Evolutionary conservation across 805 yeast species (phyloP), one percentile per base, ranked within the genome.

Genomic region (Myxozyma neglecta): DNA sequence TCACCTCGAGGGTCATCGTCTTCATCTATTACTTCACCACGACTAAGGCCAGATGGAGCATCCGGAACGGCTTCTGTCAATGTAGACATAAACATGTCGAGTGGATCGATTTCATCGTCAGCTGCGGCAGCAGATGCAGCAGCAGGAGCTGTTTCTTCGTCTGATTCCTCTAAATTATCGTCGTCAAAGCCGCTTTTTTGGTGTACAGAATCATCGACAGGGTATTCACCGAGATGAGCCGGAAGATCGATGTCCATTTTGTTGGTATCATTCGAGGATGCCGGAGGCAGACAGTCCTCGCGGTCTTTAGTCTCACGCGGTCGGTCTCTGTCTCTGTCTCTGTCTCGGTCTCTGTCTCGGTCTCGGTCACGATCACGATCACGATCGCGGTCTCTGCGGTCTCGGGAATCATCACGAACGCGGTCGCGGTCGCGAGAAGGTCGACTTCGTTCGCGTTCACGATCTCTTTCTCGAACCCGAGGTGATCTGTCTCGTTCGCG

Each of bases 21-120:
- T 20, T 61, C 66, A n/a, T 57, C 60, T 18, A 52, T 29, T 32
- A 63, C 44, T 6, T 53, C 64, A 32, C 57, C 63, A 16, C 63
- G 60, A 37, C 43, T 46, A 18, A 56, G 44, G 6, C 60, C 57
- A 20, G 42, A 18, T 16, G 55, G 51, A 39, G 32, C 16, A 40
- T 32, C 59, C n/a, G 51, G 51, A 6, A 56, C 50, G 16, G 34
- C 61, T 20, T 61, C 59, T 5, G 60, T 68, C 56, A 71, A 55
- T 6, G 63, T 60, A 0, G 71, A 64, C 82, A 83, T 80, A 64
- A 75, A 81, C 14, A 72, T 76, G 56, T 84, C 85, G 24, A 82
- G 68, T 0, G 84, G 77, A 63, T 82, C 86, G 10, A 69, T 70
- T 5, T 70, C 79, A 10, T 67, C 74, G 10, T 70, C 75, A 35